These are phyloP conservation scores for Carpinus fangiana DNA, from an alignment of 306 rosid genomes.

Conservation along the genomic window DNA sequence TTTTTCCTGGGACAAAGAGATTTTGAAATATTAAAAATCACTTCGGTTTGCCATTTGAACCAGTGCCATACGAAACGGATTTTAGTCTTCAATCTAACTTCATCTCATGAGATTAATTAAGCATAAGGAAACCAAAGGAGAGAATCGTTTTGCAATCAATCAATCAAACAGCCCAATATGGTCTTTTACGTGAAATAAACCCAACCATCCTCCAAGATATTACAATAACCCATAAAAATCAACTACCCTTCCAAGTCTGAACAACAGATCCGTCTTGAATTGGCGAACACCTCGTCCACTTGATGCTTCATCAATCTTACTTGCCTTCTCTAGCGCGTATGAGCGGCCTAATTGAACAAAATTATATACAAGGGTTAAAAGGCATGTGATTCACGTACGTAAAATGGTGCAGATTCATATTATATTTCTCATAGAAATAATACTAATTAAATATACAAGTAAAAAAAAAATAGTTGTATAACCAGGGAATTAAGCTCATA, in stretches of 20 bases:
- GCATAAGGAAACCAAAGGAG: background rate
- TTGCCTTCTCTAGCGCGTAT: conserved; percentile 88
- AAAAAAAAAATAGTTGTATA: background rate
- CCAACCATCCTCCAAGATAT: conserved; percentile 18
- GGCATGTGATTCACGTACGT: background rate
- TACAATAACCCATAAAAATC: conserved; percentile 25
- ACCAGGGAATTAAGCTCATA: background rate
- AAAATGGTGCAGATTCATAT: no score
- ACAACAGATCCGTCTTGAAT: conserved; percentile 81
- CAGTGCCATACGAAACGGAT: no score
- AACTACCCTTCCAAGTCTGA: conserved; percentile 73
- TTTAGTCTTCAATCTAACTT: background rate
- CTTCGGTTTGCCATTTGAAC: conserved; percentile 2
- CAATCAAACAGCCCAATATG: background rate
- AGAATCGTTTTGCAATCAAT: background rate
- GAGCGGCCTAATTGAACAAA: conserved; percentile 72
- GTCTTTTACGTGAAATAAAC: background rate
- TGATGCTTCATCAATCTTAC: conserved; percentile 70
- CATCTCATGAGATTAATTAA: no score
- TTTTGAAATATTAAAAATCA: conserved; percentile 5
- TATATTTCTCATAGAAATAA: background rate
- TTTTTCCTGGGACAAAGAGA: conserved; percentile 66
- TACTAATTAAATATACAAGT: background rate
- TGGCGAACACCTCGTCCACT: conserved; percentile 95
- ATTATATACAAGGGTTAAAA: conserved; percentile 3